Conservation (phyloP, 148 eudicot genomes). For the Hydrangea macrophylla region DNA sequence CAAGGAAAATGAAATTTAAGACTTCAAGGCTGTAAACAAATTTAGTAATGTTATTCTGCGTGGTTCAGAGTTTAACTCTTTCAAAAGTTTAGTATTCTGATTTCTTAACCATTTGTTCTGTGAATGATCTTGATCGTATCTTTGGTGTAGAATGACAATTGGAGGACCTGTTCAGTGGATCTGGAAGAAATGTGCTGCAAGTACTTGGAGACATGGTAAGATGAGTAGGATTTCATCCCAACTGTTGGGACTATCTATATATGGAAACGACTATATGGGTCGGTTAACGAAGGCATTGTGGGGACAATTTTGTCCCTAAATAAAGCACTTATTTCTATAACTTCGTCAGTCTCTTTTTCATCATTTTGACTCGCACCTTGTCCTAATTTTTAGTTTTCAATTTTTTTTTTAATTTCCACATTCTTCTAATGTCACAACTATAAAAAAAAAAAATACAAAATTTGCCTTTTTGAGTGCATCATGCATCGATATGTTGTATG, state of each 20-base stretch:
- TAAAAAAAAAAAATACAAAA: too few species aligned
- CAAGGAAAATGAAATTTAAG: too few species aligned
- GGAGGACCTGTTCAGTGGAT: constrained; percentile 39
- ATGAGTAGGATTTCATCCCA: neutral
- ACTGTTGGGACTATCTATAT: neutral
- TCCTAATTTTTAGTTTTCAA: too few species aligned
- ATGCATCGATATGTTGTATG: too few species aligned
- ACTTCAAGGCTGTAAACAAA: too few species aligned
- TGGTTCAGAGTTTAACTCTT: neutral
- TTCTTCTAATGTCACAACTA: too few species aligned
- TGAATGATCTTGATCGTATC: neutral
- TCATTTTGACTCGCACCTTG: too few species aligned
- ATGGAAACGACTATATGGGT: neutral
- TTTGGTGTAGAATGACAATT: constrained; percentile 46
- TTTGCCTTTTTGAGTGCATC: too few species aligned
- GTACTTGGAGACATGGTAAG: constrained; percentile 44
- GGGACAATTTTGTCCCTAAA: neutral
- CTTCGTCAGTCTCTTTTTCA: too few species aligned
- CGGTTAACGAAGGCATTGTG: neutral
- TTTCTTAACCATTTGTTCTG: neutral
- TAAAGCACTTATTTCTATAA: too few species aligned
- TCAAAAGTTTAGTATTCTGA: neutral
- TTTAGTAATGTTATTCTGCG: too few species aligned
- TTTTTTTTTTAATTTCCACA: too few species aligned
- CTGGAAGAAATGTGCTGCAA: constrained; percentile 56